Percentiles rank a stretch among this genome's conserved stretches.
Conservation (phyloP, 169 alveolate species). For the Plasmodium gonderi region DNA sequence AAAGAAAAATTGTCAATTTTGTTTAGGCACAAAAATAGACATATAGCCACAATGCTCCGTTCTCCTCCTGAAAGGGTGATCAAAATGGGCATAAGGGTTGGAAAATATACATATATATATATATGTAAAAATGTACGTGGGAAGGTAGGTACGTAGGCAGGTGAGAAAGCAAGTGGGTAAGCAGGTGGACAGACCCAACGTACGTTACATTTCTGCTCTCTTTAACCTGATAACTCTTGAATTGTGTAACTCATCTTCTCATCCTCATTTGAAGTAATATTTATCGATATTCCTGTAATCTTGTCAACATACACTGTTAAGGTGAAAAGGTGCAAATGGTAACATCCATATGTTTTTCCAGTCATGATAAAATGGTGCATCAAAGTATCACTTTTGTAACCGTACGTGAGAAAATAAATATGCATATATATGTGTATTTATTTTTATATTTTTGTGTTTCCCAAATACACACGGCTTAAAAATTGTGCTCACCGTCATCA, state of each 20-base stretch:
- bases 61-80: constrained; percentile 54
- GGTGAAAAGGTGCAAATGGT: not conserved
- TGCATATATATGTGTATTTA: not conserved
- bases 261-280: constrained; percentile 66
- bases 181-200: not conserved
- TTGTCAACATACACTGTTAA: constrained; percentile 54
- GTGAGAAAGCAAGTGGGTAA: not conserved
- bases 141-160: not conserved
- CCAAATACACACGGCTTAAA: too few relatives aligned
- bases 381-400: too few relatives aligned
- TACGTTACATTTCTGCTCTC: not conserved
- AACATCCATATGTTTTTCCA: too few relatives aligned
- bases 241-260: constrained; percentile 61
- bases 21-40: constrained; percentile 56
- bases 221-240: constrained; percentile 75
- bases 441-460: not conserved
- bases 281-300: constrained; percentile 70
- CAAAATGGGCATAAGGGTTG: not conserved
- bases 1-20: constrained; percentile 73
- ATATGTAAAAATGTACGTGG: not conserved
- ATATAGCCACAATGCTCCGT: constrained; percentile 70
- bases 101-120: not conserved
- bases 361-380: too few relatives aligned
- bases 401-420: not conserved
- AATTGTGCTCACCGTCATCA: constrained; percentile 66